Percentiles rank a stretch among this genome's conserved stretches.
Evolutionary conservation across 129 eudicot genomes (phyloP).

Genomic region (Centrapalus pauciflorus): DNA sequence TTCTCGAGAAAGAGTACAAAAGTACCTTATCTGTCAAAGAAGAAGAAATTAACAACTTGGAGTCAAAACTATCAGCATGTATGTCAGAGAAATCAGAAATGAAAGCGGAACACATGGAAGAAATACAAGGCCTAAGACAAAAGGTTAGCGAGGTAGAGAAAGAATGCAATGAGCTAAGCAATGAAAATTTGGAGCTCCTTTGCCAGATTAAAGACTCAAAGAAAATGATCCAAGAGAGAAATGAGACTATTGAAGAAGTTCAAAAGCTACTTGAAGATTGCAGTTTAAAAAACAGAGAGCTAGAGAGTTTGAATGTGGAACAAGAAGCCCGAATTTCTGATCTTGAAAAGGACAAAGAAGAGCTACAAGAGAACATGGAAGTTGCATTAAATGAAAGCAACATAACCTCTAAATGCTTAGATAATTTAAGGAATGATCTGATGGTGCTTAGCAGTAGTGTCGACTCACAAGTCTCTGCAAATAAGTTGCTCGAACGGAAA

Average conservation of each 20-base stretch:
- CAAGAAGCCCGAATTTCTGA: slow-evolving; percentile 33
- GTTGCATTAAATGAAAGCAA: slow-evolving; percentile 42
- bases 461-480: slow-evolving; percentile 57
- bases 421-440: slow-evolving; percentile 46
- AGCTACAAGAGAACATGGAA: slow-evolving; percentile 53
- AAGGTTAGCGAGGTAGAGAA: slow-evolving; percentile 56
- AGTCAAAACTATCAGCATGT: slow-evolving; percentile 34
- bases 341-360: slow-evolving; percentile 39
- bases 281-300: slow-evolving; percentile 32
- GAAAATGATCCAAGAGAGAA: slow-evolving; percentile 33
- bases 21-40: slow-evolving; percentile 42
- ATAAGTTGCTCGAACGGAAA: slow-evolving; percentile 44
- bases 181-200: slow-evolving; percentile 60
- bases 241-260: slow-evolving; percentile 34
- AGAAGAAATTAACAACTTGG: slow-evolving; percentile 53
- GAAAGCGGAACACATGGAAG: slow-evolving; percentile 36
- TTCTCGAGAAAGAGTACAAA: slow-evolving; percentile 49
- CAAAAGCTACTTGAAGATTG: slow-evolving; percentile 36
- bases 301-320: slow-evolving; percentile 37
- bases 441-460: slow-evolving; percentile 45
- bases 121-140: slow-evolving; percentile 38
- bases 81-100: slow-evolving; percentile 17
- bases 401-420: slow-evolving; percentile 50
- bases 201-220: slow-evolving; percentile 55
- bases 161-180: slow-evolving; percentile 61